Conservation (phyloP, 805 yeast species). For the Yamadazyma nakazawae region DNA sequence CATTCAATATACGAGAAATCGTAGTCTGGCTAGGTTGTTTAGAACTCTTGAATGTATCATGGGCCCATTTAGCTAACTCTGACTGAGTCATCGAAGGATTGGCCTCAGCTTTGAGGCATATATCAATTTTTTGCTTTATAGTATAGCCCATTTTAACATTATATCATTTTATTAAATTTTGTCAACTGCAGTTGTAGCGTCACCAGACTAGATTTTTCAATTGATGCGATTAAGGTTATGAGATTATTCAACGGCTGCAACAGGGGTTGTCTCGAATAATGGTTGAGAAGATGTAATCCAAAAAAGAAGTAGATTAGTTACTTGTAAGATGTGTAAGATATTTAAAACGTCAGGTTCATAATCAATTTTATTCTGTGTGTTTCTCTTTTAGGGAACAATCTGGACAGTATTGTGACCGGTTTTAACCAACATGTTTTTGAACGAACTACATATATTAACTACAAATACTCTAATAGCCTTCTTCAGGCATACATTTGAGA, state of each 20-base stretch:
- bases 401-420: no score
- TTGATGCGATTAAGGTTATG: constrained; percentile 1
- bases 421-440: no score
- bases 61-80: constrained; percentile 65
- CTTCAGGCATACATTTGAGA: no score
- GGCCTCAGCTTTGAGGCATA: constrained; percentile 65
- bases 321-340: no score
- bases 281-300: no score
- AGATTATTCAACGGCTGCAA: not conserved
- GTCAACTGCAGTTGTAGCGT: not conserved
- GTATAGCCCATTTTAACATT: constrained; percentile 50
- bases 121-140: constrained; percentile 61
- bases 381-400: no score
- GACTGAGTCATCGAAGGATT: constrained; percentile 66
- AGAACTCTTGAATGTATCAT: constrained; percentile 46
- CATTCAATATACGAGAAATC: constrained; percentile 56
- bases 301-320: no score
- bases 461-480: no score
- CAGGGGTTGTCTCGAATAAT: not conserved
- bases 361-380: no score
- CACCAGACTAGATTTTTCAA: constrained; percentile 5
- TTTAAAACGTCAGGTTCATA: no score
- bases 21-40: constrained; percentile 67
- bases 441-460: no score
- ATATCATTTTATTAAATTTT: not conserved